Evolutionary conservation across 1,284 basidiomycete genomes (phyloP), one percentile per base, ranked within the genome.

Genomic region (Pyrrhoderma noxium): DNA sequence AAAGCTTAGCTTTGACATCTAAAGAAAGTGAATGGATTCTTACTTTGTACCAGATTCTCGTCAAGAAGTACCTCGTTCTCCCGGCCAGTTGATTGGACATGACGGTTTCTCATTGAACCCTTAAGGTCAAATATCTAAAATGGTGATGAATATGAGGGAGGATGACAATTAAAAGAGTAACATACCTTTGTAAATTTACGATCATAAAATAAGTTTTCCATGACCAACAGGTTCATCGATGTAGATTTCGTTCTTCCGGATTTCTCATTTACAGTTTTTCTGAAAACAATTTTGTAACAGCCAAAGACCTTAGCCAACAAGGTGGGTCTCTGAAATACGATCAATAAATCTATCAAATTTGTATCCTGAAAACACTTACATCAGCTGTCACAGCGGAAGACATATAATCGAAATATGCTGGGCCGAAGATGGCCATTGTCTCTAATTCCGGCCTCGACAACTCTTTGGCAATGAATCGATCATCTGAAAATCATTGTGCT

Each of bases 381-480:
- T 87, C 81, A 37, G 82, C 85, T 45, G 80, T 79, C 21, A 89
- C 79, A 3, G 92, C 86, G 18, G 89, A 83, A 2, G 89, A 87
- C 82, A 98, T 93, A 67, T 99, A 99, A 59, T 94, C 89, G 64
- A 99, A 99, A 67, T 99, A 99, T 2, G 91, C 88, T 0, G 95
- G 95, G 7, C 93, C 96, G 68, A 99, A 99, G 5, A 89, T 93
- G 61, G 94, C 91, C 79, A 99, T 90, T 0, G 91, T 89, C 63
- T 97, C 92, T 61, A 98, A 75, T 66, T 99, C 96, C 37, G 89
- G 77, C 51, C 83, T 79, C 0, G 93, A 96, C 27, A 99, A 80
- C 63, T 97, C 95, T 64, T 99, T 99, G 44, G 96, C 92, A 58
- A 99, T 94, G 72, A 99, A 95, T 3, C 96, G 91, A 64, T 98